A percentile compares a stretch with the other conserved stretches of the same genome.
phyloP scores from a whole-genome alignment of 1,284 basidiomycete genomes.

The Leccinum angustisporum region DNA sequence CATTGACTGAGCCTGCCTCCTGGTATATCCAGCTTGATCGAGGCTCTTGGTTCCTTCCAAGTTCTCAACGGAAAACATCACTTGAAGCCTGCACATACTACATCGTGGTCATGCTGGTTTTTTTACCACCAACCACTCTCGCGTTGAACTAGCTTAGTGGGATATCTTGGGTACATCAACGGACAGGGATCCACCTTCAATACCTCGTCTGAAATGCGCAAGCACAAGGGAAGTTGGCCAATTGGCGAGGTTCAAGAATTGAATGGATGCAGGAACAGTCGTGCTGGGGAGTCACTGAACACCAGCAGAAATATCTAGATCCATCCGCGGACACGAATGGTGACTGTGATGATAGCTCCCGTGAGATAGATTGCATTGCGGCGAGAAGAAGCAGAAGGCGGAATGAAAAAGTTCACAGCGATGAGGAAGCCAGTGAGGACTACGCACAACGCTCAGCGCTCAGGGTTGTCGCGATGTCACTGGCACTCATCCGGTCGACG shows the following conservation, averaged over 20 bases:
- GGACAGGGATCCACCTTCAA: too few relatives aligned
- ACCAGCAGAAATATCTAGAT: background rate
- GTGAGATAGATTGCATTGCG: background rate
- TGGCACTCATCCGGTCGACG: background rate
- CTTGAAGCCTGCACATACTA: too few relatives aligned
- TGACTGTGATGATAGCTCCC: background rate
- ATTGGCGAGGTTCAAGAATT: background rate
- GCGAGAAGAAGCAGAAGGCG: background rate
- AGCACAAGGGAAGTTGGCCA: background rate
- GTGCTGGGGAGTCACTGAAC: background rate
- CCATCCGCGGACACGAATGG: background rate
- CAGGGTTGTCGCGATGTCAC: background rate
- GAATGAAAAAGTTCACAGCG: background rate
- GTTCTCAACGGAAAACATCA: too few relatives aligned
- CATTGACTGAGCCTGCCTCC: too few relatives aligned
- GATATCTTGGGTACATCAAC: too few relatives aligned
- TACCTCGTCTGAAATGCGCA: background rate
- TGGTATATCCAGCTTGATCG: too few relatives aligned
- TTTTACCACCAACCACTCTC: too few relatives aligned
- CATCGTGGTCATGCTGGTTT: too few relatives aligned
- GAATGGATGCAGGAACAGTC: background rate
- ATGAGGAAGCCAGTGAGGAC: background rate
- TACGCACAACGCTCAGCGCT: background rate
- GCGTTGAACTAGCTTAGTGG: too few relatives aligned
- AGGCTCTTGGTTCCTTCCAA: too few relatives aligned